Evolutionary conservation across 1,139 yeast genomes (phyloP), one percentile per base, ranked within the genome.

Genomic region (Saccharomyces hybrid): DNA sequence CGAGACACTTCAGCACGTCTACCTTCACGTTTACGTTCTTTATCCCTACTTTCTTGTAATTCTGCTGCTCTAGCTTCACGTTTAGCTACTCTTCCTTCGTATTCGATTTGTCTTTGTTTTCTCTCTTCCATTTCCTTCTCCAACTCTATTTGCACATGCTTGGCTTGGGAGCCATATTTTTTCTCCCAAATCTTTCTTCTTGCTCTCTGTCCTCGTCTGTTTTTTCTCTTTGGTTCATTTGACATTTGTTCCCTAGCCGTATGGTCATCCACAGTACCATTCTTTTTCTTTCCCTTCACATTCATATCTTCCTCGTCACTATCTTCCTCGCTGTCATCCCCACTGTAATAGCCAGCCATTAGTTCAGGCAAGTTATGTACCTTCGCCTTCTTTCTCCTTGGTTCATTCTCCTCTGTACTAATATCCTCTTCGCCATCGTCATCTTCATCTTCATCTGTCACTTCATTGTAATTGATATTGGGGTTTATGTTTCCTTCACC

Each of bases 191-290:
- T 89, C 74, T 87, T 86, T 70, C 93, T 95, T 73, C 99, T 83
- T 1, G 97, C 99, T 61, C 98, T 78, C 75, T 95, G 99, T 23
- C 99, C 99, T 68, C 97, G 82, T 72, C 99, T 79, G 70, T 93
- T 95, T 65, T 90, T 90, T 59, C 95, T 79, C 58, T 72, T 75
- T 4, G 67, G 73, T 59, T 52, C 78, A 26, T 57, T 62, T 9
- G 64, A 57, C 11, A 60, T 76, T 27, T 79, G 78, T 51, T 78
- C 77, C 59, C 81, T 79, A 7, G 85, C 90, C 11, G 42, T 38
- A 38, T 11, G 42, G 23, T 38, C 42, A 2, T 38, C 42, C n/a
- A 16, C 8, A 8, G 25, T 14, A 14, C 42, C 13, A 11, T 14
- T 38, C 42, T 38, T 38, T 38, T 16, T 38, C 42, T 16, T 38